These are phyloP conservation scores for Eucalyptus victrix DNA, from an alignment of 345 rosid genomes.

Conservation along the genomic window DNA sequence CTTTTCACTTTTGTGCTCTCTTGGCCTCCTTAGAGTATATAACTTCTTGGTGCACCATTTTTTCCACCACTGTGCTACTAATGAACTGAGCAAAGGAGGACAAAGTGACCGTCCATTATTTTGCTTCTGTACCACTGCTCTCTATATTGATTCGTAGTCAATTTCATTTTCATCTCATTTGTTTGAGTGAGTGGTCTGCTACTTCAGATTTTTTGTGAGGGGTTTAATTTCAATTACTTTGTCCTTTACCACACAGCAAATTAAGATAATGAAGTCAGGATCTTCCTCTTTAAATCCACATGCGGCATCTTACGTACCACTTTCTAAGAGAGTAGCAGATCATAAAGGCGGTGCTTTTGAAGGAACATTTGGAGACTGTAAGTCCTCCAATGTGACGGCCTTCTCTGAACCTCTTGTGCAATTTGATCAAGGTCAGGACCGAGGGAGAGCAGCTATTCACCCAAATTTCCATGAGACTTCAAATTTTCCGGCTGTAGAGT, in stretches of 20 bases:
- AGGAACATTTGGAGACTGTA: not conserved
- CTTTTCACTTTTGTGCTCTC: not conserved
- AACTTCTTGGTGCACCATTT: not conserved
- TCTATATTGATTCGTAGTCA: not conserved
- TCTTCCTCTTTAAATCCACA: conserved; percentile 62
- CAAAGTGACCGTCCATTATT: not conserved
- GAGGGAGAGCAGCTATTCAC: conserved; percentile 6
- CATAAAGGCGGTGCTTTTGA: not conserved
- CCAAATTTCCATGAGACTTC: conserved; percentile 8
- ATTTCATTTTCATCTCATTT: not conserved
- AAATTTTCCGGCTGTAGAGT: conserved; percentile 1
- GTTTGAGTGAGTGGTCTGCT: not conserved
- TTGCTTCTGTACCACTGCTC: not conserved
- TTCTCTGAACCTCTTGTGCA: conserved; percentile 14
- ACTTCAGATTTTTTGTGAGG: not conserved
- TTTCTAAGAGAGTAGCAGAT: conserved; percentile 41
- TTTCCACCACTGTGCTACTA: not conserved
- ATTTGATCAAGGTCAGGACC: conserved; percentile 10
- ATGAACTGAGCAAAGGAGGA: not conserved
- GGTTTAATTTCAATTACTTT: not conserved
- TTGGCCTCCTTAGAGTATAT: not conserved
- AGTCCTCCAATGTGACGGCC: conserved; percentile 5
- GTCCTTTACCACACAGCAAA: not conserved
- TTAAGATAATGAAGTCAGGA: conserved; percentile 45
- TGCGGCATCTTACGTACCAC: conserved; percentile 68